Evolutionary conservation across 179 eudicot species (phyloP).

Genomic region (Spinacia oleracea): DNA sequence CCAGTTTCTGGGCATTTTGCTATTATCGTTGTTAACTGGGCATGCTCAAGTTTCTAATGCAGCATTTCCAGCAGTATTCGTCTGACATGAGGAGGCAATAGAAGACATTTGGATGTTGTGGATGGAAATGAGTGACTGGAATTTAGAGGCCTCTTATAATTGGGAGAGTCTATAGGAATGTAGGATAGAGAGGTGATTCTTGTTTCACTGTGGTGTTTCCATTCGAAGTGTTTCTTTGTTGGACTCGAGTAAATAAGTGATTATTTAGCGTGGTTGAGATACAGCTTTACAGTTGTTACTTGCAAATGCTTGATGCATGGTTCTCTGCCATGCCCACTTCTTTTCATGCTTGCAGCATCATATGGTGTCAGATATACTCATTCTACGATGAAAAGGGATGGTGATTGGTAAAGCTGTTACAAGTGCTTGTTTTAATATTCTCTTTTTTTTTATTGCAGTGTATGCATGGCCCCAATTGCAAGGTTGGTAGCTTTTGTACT

Average conservation of each 20-base stretch:
- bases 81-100: not conserved
- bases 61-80: not conserved
- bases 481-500: slow-evolving; percentile 79
- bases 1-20: no score
- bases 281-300: not conserved
- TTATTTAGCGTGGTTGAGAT: not conserved
- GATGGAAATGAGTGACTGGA: not conserved
- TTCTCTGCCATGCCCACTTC: not conserved
- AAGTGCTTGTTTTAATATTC: not conserved
- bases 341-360: not conserved
- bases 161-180: not conserved
- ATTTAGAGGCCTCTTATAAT: not conserved
- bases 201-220: not conserved
- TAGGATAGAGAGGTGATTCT: not conserved
- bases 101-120: not conserved
- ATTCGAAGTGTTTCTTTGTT: not conserved
- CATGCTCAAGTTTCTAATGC: not conserved
- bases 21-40: not conserved
- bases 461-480: slow-evolving; percentile 99
- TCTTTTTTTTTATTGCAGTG: slow-evolving; percentile 50
- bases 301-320: not conserved
- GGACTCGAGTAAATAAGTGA: no score
- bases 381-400: not conserved
- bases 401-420: not conserved
- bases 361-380: not conserved